phyloP scores from a whole-genome alignment of 2,329 filamentous ascomycete species.

The Blastomyces percursus region DNA sequence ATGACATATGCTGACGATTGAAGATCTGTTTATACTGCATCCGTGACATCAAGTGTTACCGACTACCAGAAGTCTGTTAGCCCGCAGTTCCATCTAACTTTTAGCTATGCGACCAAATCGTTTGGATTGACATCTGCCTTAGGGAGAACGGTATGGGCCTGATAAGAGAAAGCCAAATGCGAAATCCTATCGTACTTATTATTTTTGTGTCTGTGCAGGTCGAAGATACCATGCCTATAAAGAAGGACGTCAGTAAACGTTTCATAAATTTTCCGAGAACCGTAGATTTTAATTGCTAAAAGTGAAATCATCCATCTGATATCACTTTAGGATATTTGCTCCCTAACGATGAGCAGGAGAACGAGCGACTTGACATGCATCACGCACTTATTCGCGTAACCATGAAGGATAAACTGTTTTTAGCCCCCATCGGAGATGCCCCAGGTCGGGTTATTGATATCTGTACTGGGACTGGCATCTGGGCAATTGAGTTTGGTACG shows the following conservation, averaged over 20 bases:
- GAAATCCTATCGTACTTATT: not conserved
- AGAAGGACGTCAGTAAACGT: constrained; percentile 6
- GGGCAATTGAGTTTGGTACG: constrained; percentile 20
- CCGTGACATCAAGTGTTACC: constrained; percentile 7
- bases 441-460: constrained; percentile 14
- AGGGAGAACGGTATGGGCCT: not conserved
- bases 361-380: constrained; percentile 14
- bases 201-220: not conserved
- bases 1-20: not conserved
- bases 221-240: constrained; percentile 7
- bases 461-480: constrained; percentile 18
- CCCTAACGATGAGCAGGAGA: constrained; percentile 15
- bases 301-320: not conserved
- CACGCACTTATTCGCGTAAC: constrained; percentile 11
- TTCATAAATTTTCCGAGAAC: not conserved
- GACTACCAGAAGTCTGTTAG: constrained; percentile 12
- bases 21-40: constrained; percentile 7
- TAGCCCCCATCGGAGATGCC: constrained; percentile 12
- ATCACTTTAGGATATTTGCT: constrained; percentile 5
- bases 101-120: not conserved
- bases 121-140: not conserved
- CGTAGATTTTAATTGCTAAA: not conserved
- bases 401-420: constrained; percentile 11
- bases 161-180: not conserved
- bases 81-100: no score